Evolutionary conservation across 805 yeast genomes (phyloP).

Genomic region (Suhomyces sp.): DNA sequence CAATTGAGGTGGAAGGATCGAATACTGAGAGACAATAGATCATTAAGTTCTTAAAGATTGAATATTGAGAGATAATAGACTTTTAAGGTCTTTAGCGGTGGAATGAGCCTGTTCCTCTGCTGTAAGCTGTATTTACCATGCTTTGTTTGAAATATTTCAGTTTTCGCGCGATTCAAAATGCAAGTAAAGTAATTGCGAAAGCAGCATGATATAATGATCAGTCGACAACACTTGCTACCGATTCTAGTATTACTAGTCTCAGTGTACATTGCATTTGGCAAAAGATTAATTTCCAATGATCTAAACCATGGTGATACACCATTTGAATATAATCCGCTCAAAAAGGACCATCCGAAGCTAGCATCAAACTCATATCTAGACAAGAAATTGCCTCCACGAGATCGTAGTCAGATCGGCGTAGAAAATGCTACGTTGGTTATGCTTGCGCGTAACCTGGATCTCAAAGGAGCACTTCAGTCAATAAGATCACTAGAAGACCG

Average conservation of each 20-base stretch:
- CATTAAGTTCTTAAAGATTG: no score
- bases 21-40: no score
- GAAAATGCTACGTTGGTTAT: conserved; percentile 87
- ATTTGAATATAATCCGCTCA: conserved; percentile 11
- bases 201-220: background rate
- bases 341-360: conserved; percentile 20
- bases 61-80: background rate
- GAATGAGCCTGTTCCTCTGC: background rate
- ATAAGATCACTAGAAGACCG: conserved; percentile 44
- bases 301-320: background rate
- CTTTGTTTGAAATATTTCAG: background rate
- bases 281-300: background rate
- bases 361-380: conserved; percentile 28
- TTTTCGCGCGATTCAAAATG: background rate
- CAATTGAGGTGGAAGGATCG: background rate
- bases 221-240: background rate
- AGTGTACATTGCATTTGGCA: background rate
- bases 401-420: conserved; percentile 40
- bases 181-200: background rate
- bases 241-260: background rate
- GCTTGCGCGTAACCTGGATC: conserved; percentile 81
- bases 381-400: conserved; percentile 20
- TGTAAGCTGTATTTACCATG: background rate
- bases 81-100: background rate
- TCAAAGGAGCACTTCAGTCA: conserved; percentile 60